These are phyloP conservation scores for Leishmania tarentolae DNA, from an alignment of 208 protist genomes.

Conservation along the genomic window DNA sequence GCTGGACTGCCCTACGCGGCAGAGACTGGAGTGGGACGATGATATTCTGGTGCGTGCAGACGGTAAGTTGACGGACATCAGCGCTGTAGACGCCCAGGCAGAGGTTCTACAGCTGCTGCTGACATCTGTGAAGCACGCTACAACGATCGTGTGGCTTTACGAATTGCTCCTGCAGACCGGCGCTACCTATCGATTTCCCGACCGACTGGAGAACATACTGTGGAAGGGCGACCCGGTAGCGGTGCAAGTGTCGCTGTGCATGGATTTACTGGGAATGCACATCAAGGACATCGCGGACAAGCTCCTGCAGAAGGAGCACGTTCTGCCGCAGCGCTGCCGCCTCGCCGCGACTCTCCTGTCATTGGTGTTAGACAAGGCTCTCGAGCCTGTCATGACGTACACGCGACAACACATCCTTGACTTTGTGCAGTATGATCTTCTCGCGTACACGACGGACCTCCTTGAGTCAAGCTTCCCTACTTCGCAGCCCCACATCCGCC, in stretches of 20 bases:
- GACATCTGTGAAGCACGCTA: slow-evolving; percentile 36
- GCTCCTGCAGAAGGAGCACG: slow-evolving; percentile 34
- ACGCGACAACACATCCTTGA: slow-evolving; percentile 49
- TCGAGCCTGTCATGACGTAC: slow-evolving; percentile 42
- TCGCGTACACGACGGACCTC: slow-evolving; percentile 41
- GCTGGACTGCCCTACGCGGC: slow-evolving; percentile 43
- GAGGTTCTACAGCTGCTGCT: slow-evolving; percentile 50
- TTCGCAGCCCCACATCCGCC: slow-evolving; percentile 36
- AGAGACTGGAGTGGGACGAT: slow-evolving; percentile 21
- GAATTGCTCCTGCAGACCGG: slow-evolving; percentile 40
- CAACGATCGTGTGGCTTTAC: slow-evolving; percentile 61
- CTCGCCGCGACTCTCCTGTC: slow-evolving; percentile 45
- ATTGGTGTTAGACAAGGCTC: slow-evolving; percentile 27
- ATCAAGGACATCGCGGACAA: slow-evolving; percentile 24
- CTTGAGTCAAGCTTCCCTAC: slow-evolving; percentile 51
- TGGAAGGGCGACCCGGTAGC: slow-evolving; percentile 39
- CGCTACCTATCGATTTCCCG: slow-evolving; percentile 22
- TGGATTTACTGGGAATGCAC: slow-evolving; percentile 38
- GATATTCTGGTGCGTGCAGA: slow-evolving; percentile 5
- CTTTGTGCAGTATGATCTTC: slow-evolving; percentile 39
- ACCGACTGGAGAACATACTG: slow-evolving; percentile 40
- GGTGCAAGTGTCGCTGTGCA: slow-evolving; percentile 44
- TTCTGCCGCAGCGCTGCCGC: slow-evolving; percentile 42
- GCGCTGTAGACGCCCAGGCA: slow-evolving; percentile 58
- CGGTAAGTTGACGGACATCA: slow-evolving; percentile 22